Base-by-base conservation (phyloP, 2,329 filamentous ascomycete species). In the Diatrype stigma region DNA sequence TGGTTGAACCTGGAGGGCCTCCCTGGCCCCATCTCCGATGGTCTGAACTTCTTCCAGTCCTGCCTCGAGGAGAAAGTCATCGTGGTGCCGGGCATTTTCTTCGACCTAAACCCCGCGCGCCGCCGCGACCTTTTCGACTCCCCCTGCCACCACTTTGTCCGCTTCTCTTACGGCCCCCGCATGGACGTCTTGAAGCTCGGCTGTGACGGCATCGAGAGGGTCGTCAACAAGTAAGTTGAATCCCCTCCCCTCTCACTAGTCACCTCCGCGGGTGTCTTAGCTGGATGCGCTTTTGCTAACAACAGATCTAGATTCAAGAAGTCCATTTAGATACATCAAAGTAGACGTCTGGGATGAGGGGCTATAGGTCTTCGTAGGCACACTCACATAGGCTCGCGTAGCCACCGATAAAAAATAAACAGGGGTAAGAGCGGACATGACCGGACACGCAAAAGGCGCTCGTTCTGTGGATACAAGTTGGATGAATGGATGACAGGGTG, bases 21-120 rank as follows among this genome's bases (percentile, higher is more conserved):
- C 2, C 89, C 93, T 0, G 80, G 80, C n/a, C 81, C 85, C 55
- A 96, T 97, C 68, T 86, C 88, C 53, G 93, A 97, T 67, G 93
- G 93, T 8, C 76, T 97, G 64, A 96, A 96, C 75, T 97, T 97
- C 80, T 96, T 97, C 83, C 85, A 94, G 68, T 91, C 91, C 28
- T 94, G 94, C 66, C 76, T 97, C 42, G 84, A 89, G 64, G 91
- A 96, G 77, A 95, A 95, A 79, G 90, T 95, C 59, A 96, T 96
- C 65, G 91, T 96, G 17, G 93, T 97, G 4, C 93, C 93, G 0
- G 93, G 93, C 53, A 97, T 97, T 70, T 97, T 97, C 80, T 97
- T 97, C 69, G 93, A 97, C 65, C 73, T 97, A 57, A 97, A 97
- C 74, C 93, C 93, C 3, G 87, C 88, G 34, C 87, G 90, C 69